Base-by-base conservation (phyloP, 495 filamentous ascomycete genomes). In the Aspergillus wentii region DNA sequence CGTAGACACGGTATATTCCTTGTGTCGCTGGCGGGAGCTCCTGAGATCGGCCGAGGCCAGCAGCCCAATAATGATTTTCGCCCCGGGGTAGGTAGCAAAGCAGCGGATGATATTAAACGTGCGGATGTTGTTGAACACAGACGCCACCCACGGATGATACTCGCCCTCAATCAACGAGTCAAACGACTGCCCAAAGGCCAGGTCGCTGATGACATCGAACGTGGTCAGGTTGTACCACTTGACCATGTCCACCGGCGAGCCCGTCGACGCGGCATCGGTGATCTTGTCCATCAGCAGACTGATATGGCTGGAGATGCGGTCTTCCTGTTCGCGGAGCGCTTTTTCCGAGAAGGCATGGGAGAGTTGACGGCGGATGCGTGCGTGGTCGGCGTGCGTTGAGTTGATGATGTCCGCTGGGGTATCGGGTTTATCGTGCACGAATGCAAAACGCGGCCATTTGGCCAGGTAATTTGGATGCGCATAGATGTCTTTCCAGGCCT, bases 141-240 rank as follows among this genome's bases (percentile, higher is more conserved):
- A 51, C 1, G 48, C 45, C 10, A 77, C 64, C 68, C 71, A 79
- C n/a, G 61, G 61, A 36, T 77, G 72, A 23, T 69, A 66, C 22
- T 59, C 22, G 21, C 44, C 42, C 10, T 59, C 41, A 29, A 68
- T 52, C 3, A 82, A 64, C 33, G 75, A 74, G 9, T 66, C 68
- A 39, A 84, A 76, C 0, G 77, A 54, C 28, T 74, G 62, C 0
- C 76, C 77, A 41, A 79, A 77, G 6, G 69, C 64, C 8, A 82
- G 54, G 39, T 79, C 71, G 1, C 78, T 74, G 9, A 76, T 71
- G 8, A 80, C 55, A 35, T 80, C 78, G 38, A 81, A 81, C 0
- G 76, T 76, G 3, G 62, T 68, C 46, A 63, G 74, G 35, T 77
- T 77, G 40, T 66, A 76, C 76, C 76, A 79, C 19, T 38, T 45